These are phyloP conservation scores for Phaseolus lunatus DNA, from an alignment of 306 rosid genomes.

Conservation along the genomic window DNA sequence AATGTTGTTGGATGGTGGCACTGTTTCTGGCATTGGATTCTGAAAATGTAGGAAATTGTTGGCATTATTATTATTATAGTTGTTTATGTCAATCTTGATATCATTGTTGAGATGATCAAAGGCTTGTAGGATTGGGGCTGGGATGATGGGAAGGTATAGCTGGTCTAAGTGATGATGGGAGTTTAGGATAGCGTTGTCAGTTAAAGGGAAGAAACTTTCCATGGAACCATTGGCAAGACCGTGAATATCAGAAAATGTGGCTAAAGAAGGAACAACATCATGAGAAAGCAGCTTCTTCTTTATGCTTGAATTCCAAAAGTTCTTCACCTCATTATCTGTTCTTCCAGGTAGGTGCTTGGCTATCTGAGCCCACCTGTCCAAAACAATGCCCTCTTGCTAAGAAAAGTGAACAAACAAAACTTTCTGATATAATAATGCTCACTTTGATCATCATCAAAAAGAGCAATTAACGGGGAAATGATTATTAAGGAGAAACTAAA, in stretches of 20 bases:
- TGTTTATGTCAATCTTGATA: constrained; percentile 50
- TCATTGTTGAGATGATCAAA: constrained; percentile 47
- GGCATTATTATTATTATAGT: constrained; percentile 18
- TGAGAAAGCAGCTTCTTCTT: constrained; percentile 86
- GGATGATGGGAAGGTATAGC: constrained; percentile 59
- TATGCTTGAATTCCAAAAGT: constrained; percentile 98
- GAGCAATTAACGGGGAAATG: neutral
- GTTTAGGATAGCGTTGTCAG: constrained; percentile 60
- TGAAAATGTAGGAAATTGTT: constrained; percentile 52
- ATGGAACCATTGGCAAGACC: constrained; percentile 44
- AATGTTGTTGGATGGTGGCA: constrained; percentile 39
- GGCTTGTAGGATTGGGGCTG: constrained; percentile 58
- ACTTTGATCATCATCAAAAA: constrained; percentile 6
- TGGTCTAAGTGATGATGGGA: constrained; percentile 43
- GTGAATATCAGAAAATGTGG: constrained; percentile 64
- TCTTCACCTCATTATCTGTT: constrained; percentile 98
- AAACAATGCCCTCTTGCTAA: constrained; percentile 3
- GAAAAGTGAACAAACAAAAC: constrained; percentile 13
- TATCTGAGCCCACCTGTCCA: constrained; percentile 91
- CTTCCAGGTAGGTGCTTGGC: constrained; percentile 98
- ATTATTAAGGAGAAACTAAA: neutral
- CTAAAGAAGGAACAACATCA: constrained; percentile 59
- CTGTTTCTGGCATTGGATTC: constrained; percentile 46
- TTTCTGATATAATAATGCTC: constrained; percentile 31
- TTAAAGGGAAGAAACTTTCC: constrained; percentile 65